Conservation (phyloP, 768 basidiomycete species). For the Cystobasidium ongulense region DNA sequence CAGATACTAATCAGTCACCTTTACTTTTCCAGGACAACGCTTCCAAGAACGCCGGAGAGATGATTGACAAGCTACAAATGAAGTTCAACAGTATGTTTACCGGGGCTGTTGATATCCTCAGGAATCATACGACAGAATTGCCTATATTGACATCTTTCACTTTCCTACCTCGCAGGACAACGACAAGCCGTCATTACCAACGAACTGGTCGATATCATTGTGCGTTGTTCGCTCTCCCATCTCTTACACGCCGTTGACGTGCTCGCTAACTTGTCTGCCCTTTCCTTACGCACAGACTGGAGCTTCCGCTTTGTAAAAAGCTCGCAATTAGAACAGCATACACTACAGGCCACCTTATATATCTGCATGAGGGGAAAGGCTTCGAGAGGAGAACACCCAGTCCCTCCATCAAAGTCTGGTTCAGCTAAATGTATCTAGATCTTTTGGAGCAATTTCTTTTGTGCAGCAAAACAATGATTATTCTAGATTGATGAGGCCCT, state of each 20-base stretch:
- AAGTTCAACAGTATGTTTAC: slow-evolving; percentile 42
- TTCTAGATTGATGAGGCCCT: no score
- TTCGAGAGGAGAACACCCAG: no score
- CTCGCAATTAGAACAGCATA: not conserved
- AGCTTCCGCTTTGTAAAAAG: slow-evolving; percentile 37
- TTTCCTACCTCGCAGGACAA: not conserved
- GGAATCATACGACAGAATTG: not conserved
- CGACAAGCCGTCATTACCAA: slow-evolving; percentile 49
- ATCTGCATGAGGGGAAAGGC: not conserved
- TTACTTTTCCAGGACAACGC: slow-evolving; percentile 63
- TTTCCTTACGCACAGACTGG: slow-evolving; percentile 32
- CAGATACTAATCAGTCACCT: not conserved
- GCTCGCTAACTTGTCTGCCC: not conserved
- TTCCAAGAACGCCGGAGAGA: slow-evolving; percentile 77
- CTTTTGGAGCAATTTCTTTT: no score
- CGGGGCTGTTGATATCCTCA: slow-evolving; percentile 8
- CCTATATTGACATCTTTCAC: not conserved
- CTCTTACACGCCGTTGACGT: not conserved
- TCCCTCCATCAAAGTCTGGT: no score
- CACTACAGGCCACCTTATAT: not conserved
- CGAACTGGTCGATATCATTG: slow-evolving; percentile 51
- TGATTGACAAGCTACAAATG: slow-evolving; percentile 39
- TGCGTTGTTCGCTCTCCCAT: not conserved
- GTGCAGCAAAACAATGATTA: no score
- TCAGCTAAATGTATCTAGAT: no score